These are phyloP conservation scores for Alectoria sarmentosa DNA, from an alignment of 495 filamentous ascomycete genomes.

Conservation along the genomic window DNA sequence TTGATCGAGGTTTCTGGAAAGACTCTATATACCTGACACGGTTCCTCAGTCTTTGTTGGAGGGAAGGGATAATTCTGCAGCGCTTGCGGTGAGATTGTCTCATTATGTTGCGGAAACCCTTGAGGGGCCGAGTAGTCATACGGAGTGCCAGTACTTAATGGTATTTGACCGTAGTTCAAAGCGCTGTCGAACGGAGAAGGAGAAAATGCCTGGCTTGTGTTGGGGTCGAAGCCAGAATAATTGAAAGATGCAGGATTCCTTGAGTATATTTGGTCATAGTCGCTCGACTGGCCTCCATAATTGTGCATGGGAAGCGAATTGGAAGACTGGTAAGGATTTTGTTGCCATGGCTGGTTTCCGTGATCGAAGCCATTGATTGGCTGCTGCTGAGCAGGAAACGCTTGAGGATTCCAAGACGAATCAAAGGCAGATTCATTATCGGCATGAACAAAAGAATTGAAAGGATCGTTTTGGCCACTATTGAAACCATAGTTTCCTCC, in stretches of 20 bases:
- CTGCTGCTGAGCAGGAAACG: conserved; percentile 19
- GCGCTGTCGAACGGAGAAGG: conserved; percentile 18
- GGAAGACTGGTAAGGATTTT: conserved; percentile 20
- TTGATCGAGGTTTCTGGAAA: background rate
- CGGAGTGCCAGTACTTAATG: conserved; percentile 15
- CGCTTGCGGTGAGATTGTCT: conserved; percentile 28
- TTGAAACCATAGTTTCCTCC: conserved; percentile 21
- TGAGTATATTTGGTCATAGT: conserved; percentile 21
- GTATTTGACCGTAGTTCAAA: conserved; percentile 15
- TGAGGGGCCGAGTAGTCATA: conserved; percentile 17
- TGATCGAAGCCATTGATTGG: conserved; percentile 24
- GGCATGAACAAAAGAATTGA: conserved; percentile 25
- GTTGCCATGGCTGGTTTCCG: conserved; percentile 23
- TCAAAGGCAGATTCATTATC: conserved; percentile 27
- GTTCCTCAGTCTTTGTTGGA: conserved; percentile 11
- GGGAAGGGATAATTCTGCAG: conserved; percentile 23
- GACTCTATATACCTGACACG: conserved; percentile 13
- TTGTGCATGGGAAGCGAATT: conserved; percentile 12
- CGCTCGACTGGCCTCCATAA: conserved; percentile 14
- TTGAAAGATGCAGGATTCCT: conserved; percentile 20
- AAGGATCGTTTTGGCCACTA: conserved; percentile 23
- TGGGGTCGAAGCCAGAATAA: conserved; percentile 18
- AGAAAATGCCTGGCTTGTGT: conserved; percentile 13
- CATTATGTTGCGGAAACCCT: conserved; percentile 18
- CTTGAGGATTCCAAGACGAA: conserved; percentile 22